phyloP scores from a whole-genome alignment of 2,329 filamentous ascomycete genomes.

The Cryphonectria naterciae region DNA sequence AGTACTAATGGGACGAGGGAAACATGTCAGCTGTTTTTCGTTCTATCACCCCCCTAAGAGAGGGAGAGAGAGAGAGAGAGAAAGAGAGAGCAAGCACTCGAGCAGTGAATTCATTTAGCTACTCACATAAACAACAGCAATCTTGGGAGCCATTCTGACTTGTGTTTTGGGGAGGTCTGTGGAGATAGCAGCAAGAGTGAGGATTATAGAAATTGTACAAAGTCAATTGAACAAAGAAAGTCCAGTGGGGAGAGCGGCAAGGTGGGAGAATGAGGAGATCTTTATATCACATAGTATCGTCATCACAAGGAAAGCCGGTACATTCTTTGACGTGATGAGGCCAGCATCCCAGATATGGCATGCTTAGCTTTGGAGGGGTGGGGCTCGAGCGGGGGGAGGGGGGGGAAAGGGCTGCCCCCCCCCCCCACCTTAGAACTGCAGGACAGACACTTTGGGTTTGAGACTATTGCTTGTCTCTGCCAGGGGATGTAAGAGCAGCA shows the following conservation, averaged over 20 bases:
- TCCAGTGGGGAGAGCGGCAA: neutral
- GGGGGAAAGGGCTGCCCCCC: neutral
- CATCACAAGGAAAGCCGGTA: neutral
- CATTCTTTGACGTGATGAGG: constrained; percentile 20
- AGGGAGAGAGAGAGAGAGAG: no score
- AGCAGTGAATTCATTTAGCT: neutral
- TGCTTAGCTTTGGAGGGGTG: neutral
- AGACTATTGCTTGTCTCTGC: neutral
- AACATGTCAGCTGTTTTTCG: constrained; percentile 11
- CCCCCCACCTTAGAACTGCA: neutral
- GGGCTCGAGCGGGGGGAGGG: no score
- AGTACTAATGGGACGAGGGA: constrained; percentile 64
- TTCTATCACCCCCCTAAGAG: no score
- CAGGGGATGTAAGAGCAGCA: neutral
- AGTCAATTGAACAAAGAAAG: constrained; percentile 10
- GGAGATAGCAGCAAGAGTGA: neutral
- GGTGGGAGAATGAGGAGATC: constrained; percentile 3
- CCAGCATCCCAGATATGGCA: neutral
- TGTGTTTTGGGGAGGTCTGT: constrained; percentile 25
- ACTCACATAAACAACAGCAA: constrained; percentile 88
- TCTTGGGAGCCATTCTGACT: constrained; percentile 80
- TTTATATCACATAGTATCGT: constrained; percentile 18
- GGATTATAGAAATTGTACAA: constrained; percentile 5
- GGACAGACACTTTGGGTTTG: neutral
- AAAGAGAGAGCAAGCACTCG: neutral